These are phyloP conservation scores for Oryza nivara DNA, from an alignment of 176 grass and related monocot genomes.

Conservation along the genomic window DNA sequence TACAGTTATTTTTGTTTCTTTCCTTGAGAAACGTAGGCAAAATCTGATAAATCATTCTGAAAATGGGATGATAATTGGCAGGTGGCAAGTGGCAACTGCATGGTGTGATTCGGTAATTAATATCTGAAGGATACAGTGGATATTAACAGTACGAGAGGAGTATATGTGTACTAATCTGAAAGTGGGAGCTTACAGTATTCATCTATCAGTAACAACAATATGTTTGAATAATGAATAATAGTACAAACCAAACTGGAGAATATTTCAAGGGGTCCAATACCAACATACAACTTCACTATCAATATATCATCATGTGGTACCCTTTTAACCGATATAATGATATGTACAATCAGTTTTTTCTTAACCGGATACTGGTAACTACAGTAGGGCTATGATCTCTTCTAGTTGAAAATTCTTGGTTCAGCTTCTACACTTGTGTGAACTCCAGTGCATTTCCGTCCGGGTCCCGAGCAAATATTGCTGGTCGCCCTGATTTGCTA, in stretches of 20 bases:
- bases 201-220: not conserved
- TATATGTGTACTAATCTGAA: constrained; percentile 10
- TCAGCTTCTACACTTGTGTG: constrained; percentile 72
- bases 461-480: constrained; percentile 88
- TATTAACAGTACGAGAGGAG: not conserved
- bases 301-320: constrained; percentile 2
- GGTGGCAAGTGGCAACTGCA: too few relatives aligned
- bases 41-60: too few relatives aligned
- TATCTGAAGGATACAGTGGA: not conserved
- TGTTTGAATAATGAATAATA: not conserved
- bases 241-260: not conserved
- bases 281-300: not conserved
- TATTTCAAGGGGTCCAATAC: not conserved
- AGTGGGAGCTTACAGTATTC: constrained; percentile 1
- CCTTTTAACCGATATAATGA: constrained; percentile 6
- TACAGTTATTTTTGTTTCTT: too few relatives aligned
- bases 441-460: constrained; percentile 91
- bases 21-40: too few relatives aligned
- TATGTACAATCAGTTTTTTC: constrained; percentile 29
- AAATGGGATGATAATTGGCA: too few relatives aligned
- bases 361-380: constrained; percentile 5
- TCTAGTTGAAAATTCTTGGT: constrained; percentile 11
- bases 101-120: not conserved
- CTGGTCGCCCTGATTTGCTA: constrained; percentile 84
- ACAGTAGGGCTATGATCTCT: constrained; percentile 28